These are phyloP conservation scores for Clavariopsis aquatica DNA, from an alignment of 495 filamentous ascomycete species.

Conservation along the genomic window DNA sequence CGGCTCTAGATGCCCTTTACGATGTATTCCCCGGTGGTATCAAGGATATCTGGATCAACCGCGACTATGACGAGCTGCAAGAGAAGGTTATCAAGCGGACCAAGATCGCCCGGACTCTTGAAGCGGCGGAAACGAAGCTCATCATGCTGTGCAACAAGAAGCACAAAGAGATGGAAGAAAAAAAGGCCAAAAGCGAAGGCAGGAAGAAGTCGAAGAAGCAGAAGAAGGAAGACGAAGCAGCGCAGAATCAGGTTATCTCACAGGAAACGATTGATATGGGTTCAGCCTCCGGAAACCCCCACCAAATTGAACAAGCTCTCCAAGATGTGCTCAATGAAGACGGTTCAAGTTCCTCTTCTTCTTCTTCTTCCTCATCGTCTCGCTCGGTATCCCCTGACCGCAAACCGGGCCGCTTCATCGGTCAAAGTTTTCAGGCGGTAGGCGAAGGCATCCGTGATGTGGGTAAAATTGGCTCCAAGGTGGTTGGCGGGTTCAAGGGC, in stretches of 20 bases:
- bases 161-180: conserved; percentile 64
- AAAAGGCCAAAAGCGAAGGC: conserved; percentile 60
- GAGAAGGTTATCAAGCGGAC: conserved; percentile 82
- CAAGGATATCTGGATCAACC: conserved; percentile 94
- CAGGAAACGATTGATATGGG: conserved; percentile 68
- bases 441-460: conserved; percentile 37
- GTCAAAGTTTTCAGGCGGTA: conserved; percentile 56
- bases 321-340: conserved; percentile 64
- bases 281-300: conserved; percentile 78
- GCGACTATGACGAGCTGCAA: conserved; percentile 82
- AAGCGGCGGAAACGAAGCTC: conserved; percentile 80
- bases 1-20: conserved; percentile 81
- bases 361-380: conserved; percentile 40
- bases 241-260: conserved; percentile 54
- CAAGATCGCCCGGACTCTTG: conserved; percentile 68
- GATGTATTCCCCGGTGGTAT: conserved; percentile 97
- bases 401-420: conserved; percentile 51
- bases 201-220: conserved; percentile 56
- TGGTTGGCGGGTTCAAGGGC: conserved; percentile 49
- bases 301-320: conserved; percentile 73
- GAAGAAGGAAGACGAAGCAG: conserved; percentile 41
- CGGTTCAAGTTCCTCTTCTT: conserved; percentile 26
- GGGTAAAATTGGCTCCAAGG: conserved; percentile 56
- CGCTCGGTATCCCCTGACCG: conserved; percentile 41
- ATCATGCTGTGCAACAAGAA: conserved; percentile 76